Percentiles rank a stretch among this genome's conserved stretches.
Evolutionary conservation across 345 rosid genomes (phyloP).

Genomic region (Acer yangbiense): DNA sequence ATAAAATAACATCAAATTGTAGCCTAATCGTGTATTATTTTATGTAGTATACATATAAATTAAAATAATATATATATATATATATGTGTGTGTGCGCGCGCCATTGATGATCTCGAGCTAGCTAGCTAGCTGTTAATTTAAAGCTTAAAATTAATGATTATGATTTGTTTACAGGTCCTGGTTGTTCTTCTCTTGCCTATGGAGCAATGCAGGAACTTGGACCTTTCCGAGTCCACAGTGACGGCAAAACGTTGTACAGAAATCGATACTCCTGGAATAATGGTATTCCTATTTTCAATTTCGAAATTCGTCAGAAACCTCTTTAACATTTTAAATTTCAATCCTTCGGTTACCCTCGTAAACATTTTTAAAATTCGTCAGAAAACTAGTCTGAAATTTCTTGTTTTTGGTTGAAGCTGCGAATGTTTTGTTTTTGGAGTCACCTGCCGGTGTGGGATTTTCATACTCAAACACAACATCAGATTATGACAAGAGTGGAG

Average conservation of each 20-base stretch:
- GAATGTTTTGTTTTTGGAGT: conserved; percentile 78
- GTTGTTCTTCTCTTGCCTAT: conserved; percentile 56
- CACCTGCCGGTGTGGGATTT: conserved; percentile 92
- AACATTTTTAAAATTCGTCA: background rate
- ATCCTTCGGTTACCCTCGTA: no score
- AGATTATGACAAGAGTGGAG: conserved; percentile 54
- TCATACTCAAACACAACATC: conserved; percentile 76
- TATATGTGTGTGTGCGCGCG: background rate
- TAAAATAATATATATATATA: no score
- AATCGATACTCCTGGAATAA: conserved; percentile 62
- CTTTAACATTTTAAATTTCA: no score
- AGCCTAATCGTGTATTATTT: background rate
- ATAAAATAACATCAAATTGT: background rate
- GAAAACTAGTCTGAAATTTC: background rate
- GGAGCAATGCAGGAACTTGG: conserved; percentile 64
- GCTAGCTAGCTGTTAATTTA: background rate
- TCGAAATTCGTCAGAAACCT: background rate
- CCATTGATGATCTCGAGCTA: background rate
- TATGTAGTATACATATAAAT: background rate
- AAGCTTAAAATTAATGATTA: background rate
- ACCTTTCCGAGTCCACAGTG: conserved; percentile 59
- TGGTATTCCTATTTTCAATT: conserved; percentile 27
- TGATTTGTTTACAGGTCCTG: conserved; percentile 53
- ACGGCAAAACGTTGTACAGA: conserved; percentile 49
- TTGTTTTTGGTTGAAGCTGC: conserved; percentile 41